phyloP scores from a whole-genome alignment of 2,329 filamentous ascomycete genomes.

The Xylaria sp. region DNA sequence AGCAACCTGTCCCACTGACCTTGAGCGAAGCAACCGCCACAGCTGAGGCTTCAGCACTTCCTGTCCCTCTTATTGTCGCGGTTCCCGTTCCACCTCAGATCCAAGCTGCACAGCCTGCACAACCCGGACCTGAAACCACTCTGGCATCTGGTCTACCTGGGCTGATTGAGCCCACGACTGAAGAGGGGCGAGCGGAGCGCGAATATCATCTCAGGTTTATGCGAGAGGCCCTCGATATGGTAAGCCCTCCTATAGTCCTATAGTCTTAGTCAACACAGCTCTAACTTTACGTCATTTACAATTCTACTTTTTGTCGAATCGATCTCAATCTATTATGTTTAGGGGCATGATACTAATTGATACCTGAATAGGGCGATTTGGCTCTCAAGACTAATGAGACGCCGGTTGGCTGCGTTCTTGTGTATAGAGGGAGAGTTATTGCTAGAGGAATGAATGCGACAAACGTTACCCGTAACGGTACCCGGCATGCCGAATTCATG shows the following conservation, averaged over 20 bases:
- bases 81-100: slow-evolving; percentile 32
- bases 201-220: slow-evolving; percentile 68
- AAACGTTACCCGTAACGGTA: slow-evolving; percentile 88
- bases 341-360: slow-evolving; percentile 33
- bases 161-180: slow-evolving; percentile 41
- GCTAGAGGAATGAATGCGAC: slow-evolving; percentile 96
- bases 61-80: slow-evolving; percentile 36
- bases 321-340: background rate
- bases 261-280: too few species aligned
- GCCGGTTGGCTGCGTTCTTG: slow-evolving; percentile 93
- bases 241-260: slow-evolving; percentile 44
- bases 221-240: slow-evolving; percentile 85
- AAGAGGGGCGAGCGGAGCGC: slow-evolving; percentile 47
- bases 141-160: slow-evolving; percentile 37
- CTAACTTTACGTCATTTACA: too few species aligned
- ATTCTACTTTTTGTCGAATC: too few species aligned
- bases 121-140: slow-evolving; percentile 26
- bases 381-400: slow-evolving; percentile 89
- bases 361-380: slow-evolving; percentile 74
- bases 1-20: slow-evolving; percentile 19
- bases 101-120: slow-evolving; percentile 14
- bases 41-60: slow-evolving; percentile 32
- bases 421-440: slow-evolving; percentile 78
- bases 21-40: slow-evolving; percentile 28
- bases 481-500: slow-evolving; percentile 93